Evolutionary conservation across 345 rosid genomes (phyloP), one percentile per base, ranked within the genome.

Genomic region (Eucalyptus tenuipes): DNA sequence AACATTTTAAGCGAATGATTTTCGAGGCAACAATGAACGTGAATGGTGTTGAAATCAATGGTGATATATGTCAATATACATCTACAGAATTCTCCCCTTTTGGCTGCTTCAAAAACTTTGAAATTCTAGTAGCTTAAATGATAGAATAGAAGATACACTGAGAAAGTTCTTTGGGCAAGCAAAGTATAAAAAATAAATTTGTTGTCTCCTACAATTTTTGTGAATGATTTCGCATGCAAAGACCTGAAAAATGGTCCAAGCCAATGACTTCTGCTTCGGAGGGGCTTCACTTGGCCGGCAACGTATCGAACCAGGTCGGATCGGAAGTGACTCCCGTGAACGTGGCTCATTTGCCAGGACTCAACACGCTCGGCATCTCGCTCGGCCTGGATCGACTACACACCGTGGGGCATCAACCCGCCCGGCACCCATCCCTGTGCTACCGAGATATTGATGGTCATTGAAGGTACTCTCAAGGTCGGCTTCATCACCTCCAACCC

Each of bases 401-500:
- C 80, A 31, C 53, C 85, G 2, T 86, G 87, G 88, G 91, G 91
- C 13, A 27, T 91, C 25, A 47, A 48, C 29, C 86, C 91, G 10
- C 89, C 90, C 8, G 89, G 88, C 85, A 29, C 49, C 15, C 92
- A 91, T 71, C 89, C 86, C 25, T 86, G 89, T 2, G 89, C 89
- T 61, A 86, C 87, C 4, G 89, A 91, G 85, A 59, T 89, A 71
- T 68, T 91, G 7, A 90, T 90, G 3, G 91, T 90, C 66, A 29
- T 89, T 1, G 88, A 90, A 61, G 92, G 93, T 44, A 89, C 22
- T 45, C 86, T 92, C 10, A n/a, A 53, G 1, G 90, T 84, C 16
- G 92, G 93, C 3, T 89, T 90, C 64, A 86, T 90, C 47, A 88
- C 90, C 14, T 90, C 91, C 18, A 90, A 89, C 87, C 92, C 92